These are phyloP conservation scores for Trypanosoma cruzi DNA, from an alignment of 208 protist genomes.

Conservation along the genomic window DNA sequence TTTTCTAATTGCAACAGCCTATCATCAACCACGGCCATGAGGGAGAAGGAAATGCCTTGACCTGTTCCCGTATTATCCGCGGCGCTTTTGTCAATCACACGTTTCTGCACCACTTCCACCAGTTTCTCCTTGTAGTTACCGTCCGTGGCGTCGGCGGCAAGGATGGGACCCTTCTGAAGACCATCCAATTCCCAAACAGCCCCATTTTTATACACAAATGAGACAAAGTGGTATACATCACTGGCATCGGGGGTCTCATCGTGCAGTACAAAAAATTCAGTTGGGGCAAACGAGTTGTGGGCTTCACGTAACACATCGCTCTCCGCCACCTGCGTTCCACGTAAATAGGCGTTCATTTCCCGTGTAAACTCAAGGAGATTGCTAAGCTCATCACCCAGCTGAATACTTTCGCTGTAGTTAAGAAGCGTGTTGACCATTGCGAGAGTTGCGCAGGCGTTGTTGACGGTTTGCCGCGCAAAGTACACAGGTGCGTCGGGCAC, in stretches of 20 bases:
- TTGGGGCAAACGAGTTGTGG: slow-evolving; percentile 96
- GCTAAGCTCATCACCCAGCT: slow-evolving; percentile 91
- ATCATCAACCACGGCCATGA: slow-evolving; percentile 96
- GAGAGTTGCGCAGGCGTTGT: slow-evolving; percentile 98
- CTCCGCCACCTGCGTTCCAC: slow-evolving; percentile 73
- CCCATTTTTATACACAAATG: slow-evolving; percentile 93
- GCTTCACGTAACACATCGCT: slow-evolving; percentile 89
- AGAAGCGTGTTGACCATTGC: slow-evolving; percentile 97
- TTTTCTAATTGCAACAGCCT: slow-evolving; percentile 65
- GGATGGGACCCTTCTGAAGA: slow-evolving; percentile 92
- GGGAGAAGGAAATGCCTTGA: slow-evolving; percentile 95
- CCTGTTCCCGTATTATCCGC: slow-evolving; percentile 49
- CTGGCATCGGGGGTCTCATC: slow-evolving; percentile 44
- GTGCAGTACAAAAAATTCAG: slow-evolving; percentile 40
- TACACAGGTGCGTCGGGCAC: slow-evolving; percentile 83
- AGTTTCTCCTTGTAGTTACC: slow-evolving; percentile 66
- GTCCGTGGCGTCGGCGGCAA: slow-evolving; percentile 67
- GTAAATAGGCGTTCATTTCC: slow-evolving; percentile 64
- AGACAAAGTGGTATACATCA: slow-evolving; percentile 97
- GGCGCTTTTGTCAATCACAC: slow-evolving; percentile 74
- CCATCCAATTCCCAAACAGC: slow-evolving; percentile 98
- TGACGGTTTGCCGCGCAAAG: slow-evolving; percentile 96
- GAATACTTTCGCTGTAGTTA: slow-evolving; percentile 87
- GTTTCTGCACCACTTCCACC: slow-evolving; percentile 84
- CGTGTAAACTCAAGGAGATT: slow-evolving; percentile 81